A percentile compares a stretch with the other conserved stretches of the same genome.
Conservation (phyloP, 2,329 filamentous ascomycete genomes). For the Nemania sp. region DNA sequence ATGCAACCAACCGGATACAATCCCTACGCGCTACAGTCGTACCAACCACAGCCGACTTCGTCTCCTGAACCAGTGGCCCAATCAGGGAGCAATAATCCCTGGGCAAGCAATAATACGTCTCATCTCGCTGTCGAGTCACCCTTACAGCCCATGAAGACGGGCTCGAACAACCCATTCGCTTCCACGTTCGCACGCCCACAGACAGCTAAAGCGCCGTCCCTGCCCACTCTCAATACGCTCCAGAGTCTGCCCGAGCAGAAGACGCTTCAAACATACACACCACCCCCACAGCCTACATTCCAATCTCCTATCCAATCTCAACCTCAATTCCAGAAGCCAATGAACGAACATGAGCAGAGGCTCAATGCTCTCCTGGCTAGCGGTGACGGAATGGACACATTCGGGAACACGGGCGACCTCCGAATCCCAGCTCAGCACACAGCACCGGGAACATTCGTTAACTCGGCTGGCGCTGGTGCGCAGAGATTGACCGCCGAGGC, state of each 20-base stretch:
- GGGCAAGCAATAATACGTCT: constrained; percentile 67
- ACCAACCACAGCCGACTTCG: constrained; percentile 48
- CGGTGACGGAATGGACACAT: constrained; percentile 95
- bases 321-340: constrained; percentile 52
- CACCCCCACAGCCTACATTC: constrained; percentile 49
- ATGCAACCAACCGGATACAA: constrained; percentile 60
- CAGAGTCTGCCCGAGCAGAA: constrained; percentile 75
- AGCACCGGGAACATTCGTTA: constrained; percentile 93
- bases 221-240: constrained; percentile 71
- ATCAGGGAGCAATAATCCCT: constrained; percentile 91
- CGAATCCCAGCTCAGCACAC: constrained; percentile 97
- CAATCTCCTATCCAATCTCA: constrained; percentile 46
- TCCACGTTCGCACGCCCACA: constrained; percentile 64
- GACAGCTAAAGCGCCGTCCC: constrained; percentile 59
- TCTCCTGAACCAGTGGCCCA: constrained; percentile 66
- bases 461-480: constrained; percentile 85
- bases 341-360: constrained; percentile 69
- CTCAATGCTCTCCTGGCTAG: constrained; percentile 85
- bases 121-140: constrained; percentile 57
- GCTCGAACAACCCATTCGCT: constrained; percentile 98
- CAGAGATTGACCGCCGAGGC: constrained; percentile 71
- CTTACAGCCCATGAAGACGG: constrained; percentile 82
- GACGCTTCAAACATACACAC: constrained; percentile 61
- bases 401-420: constrained; percentile 93
- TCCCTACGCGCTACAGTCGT: constrained; percentile 57